phyloP scores from a whole-genome alignment of 106 monocot species.

The Dendrobium officinale region DNA sequence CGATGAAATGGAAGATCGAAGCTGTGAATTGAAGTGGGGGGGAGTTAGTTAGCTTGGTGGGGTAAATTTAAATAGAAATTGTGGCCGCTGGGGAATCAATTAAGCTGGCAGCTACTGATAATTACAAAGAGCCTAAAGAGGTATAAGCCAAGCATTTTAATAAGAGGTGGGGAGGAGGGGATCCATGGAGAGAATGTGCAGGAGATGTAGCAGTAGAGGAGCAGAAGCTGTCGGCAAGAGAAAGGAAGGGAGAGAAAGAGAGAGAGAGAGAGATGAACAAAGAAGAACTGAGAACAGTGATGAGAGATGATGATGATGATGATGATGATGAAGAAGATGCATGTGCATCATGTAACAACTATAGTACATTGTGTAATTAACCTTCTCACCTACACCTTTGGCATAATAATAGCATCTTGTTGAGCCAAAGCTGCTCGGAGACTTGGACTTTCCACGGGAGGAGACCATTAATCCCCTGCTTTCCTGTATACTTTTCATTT shows the following conservation, averaged over 20 bases:
- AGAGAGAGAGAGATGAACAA: background rate
- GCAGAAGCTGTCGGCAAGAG: background rate
- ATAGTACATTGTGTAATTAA: background rate
- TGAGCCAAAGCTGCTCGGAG: background rate
- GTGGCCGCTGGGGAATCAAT: background rate
- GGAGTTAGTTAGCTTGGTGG: background rate
- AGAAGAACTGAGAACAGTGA: background rate
- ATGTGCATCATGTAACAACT: background rate
- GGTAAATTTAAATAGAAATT: background rate
- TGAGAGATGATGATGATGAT: background rate
- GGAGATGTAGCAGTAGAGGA: background rate
- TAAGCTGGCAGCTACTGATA: background rate
- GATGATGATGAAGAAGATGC: background rate
- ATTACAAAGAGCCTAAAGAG: slow-evolving; percentile 1
- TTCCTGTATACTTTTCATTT: no score
- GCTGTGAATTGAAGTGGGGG: background rate
- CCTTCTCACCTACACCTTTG: background rate
- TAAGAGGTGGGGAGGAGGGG: background rate
- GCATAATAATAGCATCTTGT: slow-evolving; percentile 2
- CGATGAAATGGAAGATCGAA: background rate
- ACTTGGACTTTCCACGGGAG: no score
- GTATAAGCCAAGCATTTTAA: background rate
- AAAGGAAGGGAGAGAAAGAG: background rate
- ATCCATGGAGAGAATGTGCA: background rate
- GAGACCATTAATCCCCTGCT: no score